Evolutionary conservation across 805 yeast species (phyloP).

Genomic region (Pichia rugopelliculosa): DNA sequence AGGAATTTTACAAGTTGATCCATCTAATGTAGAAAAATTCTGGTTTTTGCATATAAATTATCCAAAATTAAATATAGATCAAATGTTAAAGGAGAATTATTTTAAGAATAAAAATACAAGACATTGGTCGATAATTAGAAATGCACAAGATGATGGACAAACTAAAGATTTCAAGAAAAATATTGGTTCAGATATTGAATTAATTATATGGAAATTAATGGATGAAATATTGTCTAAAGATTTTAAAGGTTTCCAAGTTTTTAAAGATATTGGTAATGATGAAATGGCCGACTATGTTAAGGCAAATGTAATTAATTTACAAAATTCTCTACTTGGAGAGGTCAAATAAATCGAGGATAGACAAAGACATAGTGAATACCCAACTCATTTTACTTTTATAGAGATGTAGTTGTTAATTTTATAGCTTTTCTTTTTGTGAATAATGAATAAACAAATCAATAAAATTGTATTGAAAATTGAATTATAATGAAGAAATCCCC

Average conservation of each 20-base stretch:
- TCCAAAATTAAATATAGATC: slow-evolving; percentile 24
- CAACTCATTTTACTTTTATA: background rate
- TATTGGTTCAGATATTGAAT: slow-evolving; percentile 22
- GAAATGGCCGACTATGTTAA: slow-evolving; percentile 20
- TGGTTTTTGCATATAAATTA: slow-evolving; percentile 28
- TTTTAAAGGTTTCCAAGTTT: slow-evolving; percentile 23
- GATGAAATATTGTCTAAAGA: slow-evolving; percentile 17
- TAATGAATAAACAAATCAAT: too few species aligned
- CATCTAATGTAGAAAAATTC: slow-evolving; percentile 17
- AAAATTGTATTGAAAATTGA: too few species aligned
- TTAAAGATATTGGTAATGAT: slow-evolving; percentile 20
- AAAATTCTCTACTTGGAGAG: background rate
- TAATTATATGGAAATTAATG: slow-evolving; percentile 22
- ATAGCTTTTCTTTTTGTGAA: too few species aligned
- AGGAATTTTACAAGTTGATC: slow-evolving; percentile 26
- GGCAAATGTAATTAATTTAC: slow-evolving; percentile 9
- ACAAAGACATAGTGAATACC: background rate
- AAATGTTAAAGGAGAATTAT: slow-evolving; percentile 15
- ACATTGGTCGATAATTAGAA: slow-evolving; percentile 23
- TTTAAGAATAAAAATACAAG: slow-evolving; percentile 17
- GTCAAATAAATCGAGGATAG: background rate
- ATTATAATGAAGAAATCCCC: too few species aligned
- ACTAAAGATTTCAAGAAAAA: slow-evolving; percentile 8
- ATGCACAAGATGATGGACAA: slow-evolving; percentile 23
- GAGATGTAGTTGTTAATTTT: background rate